Evolutionary conservation across 331 rosid genomes (phyloP), one percentile per base, ranked within the genome.

Genomic region (Cucumis variabilis): DNA sequence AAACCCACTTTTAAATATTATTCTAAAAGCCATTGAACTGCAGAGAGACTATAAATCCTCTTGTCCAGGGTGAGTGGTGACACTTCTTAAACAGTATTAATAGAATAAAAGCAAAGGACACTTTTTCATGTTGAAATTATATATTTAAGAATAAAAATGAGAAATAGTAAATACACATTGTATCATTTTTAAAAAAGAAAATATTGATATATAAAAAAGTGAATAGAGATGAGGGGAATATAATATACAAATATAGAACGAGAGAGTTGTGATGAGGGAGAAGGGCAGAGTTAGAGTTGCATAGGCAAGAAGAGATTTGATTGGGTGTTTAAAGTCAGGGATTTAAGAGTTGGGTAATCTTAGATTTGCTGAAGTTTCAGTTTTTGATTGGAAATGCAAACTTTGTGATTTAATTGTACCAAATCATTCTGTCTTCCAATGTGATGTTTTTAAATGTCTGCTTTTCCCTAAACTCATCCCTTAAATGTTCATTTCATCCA

Each of bases 401-500:
- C 44, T 37, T 37, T 37, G 44, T 37, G 7, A 37, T 37, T 4
- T 90, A 92, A 93, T 90, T 94, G 94, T 90, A 90, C 90, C 89
- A 53, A 50, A 81, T 81, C 70, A 58, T 81, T 81, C 69, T 81
- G 51, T 55, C 85, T 55, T 3, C 23, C 1, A 24, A 80, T 80
- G 17, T 80, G 20, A 23, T 24, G 65, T 50, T 78, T 25, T 41
- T n/a, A 41, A 41, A 41, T 37, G 37, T 30, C 37, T 30, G 37
- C 37, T 30, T 30, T 30, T 30, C 37, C 37, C 37, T 30, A 30
- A 30, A 30, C 37, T 30, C 37, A 30, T 30, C 37, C n/a, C n/a
- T n/a, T n/a, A n/a, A n/a, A n/a, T n/a, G n/a, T n/a, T n/a, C n/a
- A n/a, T n/a, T n/a, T n/a, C n/a, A n/a, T n/a, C n/a, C 37, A 30